Evolutionary conservation across 441 rosid genomes (phyloP).

Genomic region (Theobroma grandiflorum): DNA sequence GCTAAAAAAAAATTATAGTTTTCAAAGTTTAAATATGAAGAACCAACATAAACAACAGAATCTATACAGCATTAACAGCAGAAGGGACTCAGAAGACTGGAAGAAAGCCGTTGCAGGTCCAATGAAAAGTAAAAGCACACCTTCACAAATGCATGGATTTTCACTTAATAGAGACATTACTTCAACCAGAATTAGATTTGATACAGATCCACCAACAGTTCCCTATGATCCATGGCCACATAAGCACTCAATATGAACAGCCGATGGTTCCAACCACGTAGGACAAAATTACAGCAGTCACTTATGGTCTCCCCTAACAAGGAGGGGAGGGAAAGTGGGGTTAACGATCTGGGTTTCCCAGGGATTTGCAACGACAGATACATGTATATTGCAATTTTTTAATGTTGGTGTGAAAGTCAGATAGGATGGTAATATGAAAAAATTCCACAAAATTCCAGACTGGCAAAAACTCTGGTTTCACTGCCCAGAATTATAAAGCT

Average conservation of each 20-base stretch:
- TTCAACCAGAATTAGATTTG: conserved; percentile 2
- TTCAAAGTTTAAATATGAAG: neutral
- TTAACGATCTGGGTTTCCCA: neutral
- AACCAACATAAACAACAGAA: neutral
- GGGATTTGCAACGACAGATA: neutral
- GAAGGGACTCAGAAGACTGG: neutral
- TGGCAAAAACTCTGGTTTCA: neutral
- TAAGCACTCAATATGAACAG: conserved; percentile 1
- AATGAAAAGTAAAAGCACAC: conserved; percentile 10
- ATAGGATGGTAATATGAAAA: neutral
- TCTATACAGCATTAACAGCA: neutral
- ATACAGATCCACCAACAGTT: neutral
- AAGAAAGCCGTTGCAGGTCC: conserved; percentile 15
- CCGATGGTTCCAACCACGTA: neutral
- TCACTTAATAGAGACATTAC: conserved; percentile 1
- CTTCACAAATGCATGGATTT: neutral
- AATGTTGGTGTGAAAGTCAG: neutral
- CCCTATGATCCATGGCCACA: conserved; percentile 1
- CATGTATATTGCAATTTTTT: neutral
- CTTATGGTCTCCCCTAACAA: neutral
- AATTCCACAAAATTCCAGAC: neutral
- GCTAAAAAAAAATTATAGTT: neutral
- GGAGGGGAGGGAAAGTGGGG: neutral
- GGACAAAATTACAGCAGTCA: neutral
- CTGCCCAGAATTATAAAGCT: neutral